phyloP scores from a whole-genome alignment of 2,329 filamentous ascomycete species.

The Fusarium metavorans region DNA sequence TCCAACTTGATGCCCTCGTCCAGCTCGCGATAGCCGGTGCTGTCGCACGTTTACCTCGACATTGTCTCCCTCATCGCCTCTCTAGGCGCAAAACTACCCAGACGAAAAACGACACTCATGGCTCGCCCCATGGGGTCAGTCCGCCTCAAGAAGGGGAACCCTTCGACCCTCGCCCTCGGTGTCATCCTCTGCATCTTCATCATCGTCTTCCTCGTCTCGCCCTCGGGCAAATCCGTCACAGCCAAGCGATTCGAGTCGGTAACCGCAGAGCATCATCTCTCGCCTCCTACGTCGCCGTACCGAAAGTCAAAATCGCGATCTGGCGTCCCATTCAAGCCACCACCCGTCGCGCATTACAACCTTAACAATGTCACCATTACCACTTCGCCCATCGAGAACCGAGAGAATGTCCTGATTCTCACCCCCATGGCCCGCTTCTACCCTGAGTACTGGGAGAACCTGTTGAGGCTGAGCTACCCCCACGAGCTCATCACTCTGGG shows the following conservation, averaged over 20 bases:
- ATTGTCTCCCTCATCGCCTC: conserved; percentile 2
- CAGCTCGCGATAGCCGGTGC: conserved; percentile 37
- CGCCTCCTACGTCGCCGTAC: conserved; percentile 58
- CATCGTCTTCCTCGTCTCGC: conserved; percentile 71
- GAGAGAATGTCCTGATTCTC: conserved; percentile 89
- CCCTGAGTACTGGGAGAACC: conserved; percentile 94
- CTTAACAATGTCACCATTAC: conserved; percentile 95
- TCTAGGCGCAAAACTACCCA: conserved; percentile 9
- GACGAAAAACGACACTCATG: conserved; percentile 54
- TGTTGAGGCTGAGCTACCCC: conserved; percentile 85
- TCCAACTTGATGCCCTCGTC: conserved; percentile 42
- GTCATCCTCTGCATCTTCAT: conserved; percentile 78
- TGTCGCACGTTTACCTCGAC: conserved; percentile 20
- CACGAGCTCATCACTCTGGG: conserved; percentile 95
- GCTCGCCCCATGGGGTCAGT: conserved; percentile 71
- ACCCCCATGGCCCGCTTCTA: conserved; percentile 96
- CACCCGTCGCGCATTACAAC: conserved; percentile 91
- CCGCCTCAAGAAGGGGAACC: conserved; percentile 84
- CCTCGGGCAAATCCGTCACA: conserved; percentile 63
- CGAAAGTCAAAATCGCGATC: conserved; percentile 53
- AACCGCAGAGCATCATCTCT: conserved; percentile 57
- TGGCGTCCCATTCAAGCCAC: conserved; percentile 62
- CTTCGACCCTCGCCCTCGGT: conserved; percentile 80
- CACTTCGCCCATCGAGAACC: conserved; percentile 78
- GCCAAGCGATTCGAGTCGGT: conserved; percentile 60